Evolutionary conservation across 345 rosid species (phyloP).

Genomic region (Eucalyptus regnans): DNA sequence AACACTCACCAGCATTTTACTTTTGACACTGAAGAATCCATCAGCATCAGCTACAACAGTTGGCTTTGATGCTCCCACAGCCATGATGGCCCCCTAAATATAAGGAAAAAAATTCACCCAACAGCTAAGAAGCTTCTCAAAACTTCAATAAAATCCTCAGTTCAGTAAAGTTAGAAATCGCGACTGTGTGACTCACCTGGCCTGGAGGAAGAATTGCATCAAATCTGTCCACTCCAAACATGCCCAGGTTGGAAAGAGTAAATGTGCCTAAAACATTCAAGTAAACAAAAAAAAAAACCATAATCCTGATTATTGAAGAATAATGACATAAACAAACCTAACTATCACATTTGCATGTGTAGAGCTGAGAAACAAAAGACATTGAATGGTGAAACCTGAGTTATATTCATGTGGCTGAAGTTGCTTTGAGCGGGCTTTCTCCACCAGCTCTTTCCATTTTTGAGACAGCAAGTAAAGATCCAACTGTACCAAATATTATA

Average conservation of each 20-base stretch:
- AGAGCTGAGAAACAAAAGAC: not conserved
- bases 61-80: slow-evolving; percentile 97
- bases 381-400: slow-evolving; percentile 42
- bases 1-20: slow-evolving; percentile 64
- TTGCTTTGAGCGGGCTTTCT: slow-evolving; percentile 79
- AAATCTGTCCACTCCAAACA: slow-evolving; percentile 95
- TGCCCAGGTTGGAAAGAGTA: slow-evolving; percentile 86
- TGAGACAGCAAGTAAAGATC: slow-evolving; percentile 79
- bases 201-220: slow-evolving; percentile 99
- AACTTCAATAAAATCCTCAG: not conserved
- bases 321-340: not conserved
- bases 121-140: not conserved
- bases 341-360: not conserved
- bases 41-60: slow-evolving; percentile 78
- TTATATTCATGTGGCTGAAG: slow-evolving; percentile 91
- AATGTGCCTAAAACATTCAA: slow-evolving; percentile 60
- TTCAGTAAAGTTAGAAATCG: not conserved
- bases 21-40: slow-evolving; percentile 87
- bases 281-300: not conserved
- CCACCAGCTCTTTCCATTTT: slow-evolving; percentile 95
- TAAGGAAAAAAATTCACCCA: not conserved
- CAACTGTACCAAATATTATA: slow-evolving; percentile 35
- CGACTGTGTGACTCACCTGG: slow-evolving; percentile 40
- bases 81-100: slow-evolving; percentile 91
- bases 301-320: not conserved